Evolutionary conservation across 1,139 yeast genomes (phyloP).

Genomic region (Petasospora rhodanensis): DNA sequence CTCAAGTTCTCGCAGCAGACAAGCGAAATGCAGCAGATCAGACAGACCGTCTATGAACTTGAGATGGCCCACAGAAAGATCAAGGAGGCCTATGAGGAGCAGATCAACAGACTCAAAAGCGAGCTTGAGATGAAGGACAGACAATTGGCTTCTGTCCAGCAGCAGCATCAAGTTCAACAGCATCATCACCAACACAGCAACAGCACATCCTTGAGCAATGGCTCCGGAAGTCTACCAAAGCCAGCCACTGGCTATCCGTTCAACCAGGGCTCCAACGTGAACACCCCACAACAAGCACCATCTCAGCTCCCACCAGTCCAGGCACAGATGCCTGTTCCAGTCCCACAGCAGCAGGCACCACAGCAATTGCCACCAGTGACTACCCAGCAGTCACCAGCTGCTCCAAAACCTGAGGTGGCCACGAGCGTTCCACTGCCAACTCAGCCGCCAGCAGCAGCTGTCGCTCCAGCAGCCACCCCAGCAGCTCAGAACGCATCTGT

Average conservation of each 20-base stretch:
- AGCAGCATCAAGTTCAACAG: no score
- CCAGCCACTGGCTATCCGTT: slow-evolving; percentile 16
- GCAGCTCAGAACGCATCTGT: slow-evolving; percentile 25
- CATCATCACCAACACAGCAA: slow-evolving; percentile 21
- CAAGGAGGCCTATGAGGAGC: slow-evolving; percentile 95
- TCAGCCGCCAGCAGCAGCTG: slow-evolving; percentile 1
- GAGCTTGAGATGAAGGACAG: slow-evolving; percentile 78
- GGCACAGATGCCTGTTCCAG: slow-evolving; percentile 7
- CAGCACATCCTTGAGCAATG: slow-evolving; percentile 19
- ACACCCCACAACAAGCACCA: slow-evolving; percentile 27
- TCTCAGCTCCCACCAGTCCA: slow-evolving; percentile 29
- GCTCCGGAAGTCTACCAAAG: slow-evolving; percentile 21
- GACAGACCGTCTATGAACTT: slow-evolving; percentile 90
- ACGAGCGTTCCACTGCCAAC: slow-evolving; percentile 10
- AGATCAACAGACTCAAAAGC: slow-evolving; percentile 76
- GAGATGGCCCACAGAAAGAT: slow-evolving; percentile 93
- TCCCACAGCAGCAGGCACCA: background rate
- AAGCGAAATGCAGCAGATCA: slow-evolving; percentile 89
- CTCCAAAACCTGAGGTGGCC: slow-evolving; percentile 30
- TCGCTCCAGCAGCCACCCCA: slow-evolving; percentile 15
- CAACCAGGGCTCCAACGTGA: slow-evolving; percentile 18
- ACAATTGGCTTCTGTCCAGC: slow-evolving; percentile 38
- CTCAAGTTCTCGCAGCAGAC: slow-evolving; percentile 87
- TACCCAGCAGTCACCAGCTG: slow-evolving; percentile 13
- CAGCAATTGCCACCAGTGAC: slow-evolving; percentile 23